These are phyloP conservation scores for Corynespora cassiicola DNA, from an alignment of 2,329 filamentous ascomycete species.

Conservation along the genomic window DNA sequence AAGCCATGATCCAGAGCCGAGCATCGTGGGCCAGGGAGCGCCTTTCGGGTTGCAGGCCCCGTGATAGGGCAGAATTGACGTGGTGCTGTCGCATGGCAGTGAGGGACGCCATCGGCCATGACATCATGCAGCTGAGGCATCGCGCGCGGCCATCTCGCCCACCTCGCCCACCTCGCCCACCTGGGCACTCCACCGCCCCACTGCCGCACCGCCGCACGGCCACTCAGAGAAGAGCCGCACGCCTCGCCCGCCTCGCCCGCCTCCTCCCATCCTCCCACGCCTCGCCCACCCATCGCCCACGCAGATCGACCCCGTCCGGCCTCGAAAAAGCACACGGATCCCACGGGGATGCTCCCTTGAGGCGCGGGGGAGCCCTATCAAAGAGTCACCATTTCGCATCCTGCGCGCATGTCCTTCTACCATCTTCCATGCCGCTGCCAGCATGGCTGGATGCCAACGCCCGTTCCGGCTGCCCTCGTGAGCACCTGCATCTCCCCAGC, in stretches of 20 bases:
- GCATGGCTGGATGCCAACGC: no score
- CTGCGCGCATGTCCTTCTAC: no score
- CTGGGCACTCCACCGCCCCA: not conserved
- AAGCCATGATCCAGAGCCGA: slow-evolving; percentile 2
- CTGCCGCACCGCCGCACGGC: slow-evolving; percentile 12
- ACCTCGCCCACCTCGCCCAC: not conserved
- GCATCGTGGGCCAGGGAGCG: not conserved
- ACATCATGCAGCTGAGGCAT: no score
- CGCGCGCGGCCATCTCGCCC: not conserved
- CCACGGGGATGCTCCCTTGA: not conserved
- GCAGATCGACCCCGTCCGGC: slow-evolving; percentile 1
- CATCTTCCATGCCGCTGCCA: no score
- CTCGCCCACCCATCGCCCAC: slow-evolving; percentile 5
- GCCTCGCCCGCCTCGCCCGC: slow-evolving; percentile 5
- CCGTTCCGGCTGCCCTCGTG: slow-evolving; percentile 6
- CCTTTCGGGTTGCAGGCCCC: slow-evolving; percentile 1
- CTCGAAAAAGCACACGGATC: slow-evolving; percentile 1
- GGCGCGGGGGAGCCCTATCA: not conserved
- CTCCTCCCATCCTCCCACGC: not conserved
- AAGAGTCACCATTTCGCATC: no score
- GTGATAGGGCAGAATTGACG: not conserved
- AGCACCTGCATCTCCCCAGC: slow-evolving; percentile 4
- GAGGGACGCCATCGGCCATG: slow-evolving; percentile 1
- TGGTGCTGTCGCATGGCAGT: slow-evolving; percentile 4
- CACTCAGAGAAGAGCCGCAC: slow-evolving; percentile 12